phyloP scores from a whole-genome alignment of 805 yeast genomes.

The Yamadazyma phyllophila region DNA sequence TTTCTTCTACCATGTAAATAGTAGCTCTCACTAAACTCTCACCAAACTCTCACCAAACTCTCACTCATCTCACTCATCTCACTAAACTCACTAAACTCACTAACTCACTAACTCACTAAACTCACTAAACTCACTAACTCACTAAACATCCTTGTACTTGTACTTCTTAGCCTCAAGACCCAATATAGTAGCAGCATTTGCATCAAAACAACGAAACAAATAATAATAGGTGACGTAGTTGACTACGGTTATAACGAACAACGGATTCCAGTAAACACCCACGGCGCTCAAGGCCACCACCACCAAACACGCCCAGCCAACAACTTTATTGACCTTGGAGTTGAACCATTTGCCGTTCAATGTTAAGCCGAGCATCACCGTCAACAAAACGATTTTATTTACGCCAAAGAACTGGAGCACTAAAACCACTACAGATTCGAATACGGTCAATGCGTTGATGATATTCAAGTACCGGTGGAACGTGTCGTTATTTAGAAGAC shows the following conservation, averaged over 20 bases:
- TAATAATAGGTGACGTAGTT: conserved; percentile 5
- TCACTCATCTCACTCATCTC: too few species aligned
- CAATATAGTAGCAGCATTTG: background rate
- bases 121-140: too few species aligned
- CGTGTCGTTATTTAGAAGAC: background rate
- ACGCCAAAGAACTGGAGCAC: conserved; percentile 1
- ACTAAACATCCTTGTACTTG: conserved; percentile 10
- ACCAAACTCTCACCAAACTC: too few species aligned
- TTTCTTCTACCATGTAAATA: too few species aligned
- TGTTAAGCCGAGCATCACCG: background rate
- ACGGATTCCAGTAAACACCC: background rate
- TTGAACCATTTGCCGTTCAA: conserved; percentile 2
- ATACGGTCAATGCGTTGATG: conserved; percentile 1
- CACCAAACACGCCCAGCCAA: background rate
- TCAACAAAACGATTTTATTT: background rate
- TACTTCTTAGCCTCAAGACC: background rate
- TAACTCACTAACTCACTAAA: too few species aligned
- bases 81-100: too few species aligned
- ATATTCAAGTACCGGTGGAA: conserved; percentile 1
- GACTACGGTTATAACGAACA: conserved; percentile 2
- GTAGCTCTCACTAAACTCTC: too few species aligned
- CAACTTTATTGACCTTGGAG: background rate
- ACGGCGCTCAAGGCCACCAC: background rate
- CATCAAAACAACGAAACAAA: conserved; percentile 3
- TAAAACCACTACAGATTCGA: conserved; percentile 2